phyloP scores from a whole-genome alignment of 768 basidiomycete species.

The Tylopilus plumbeoviolaceoides region DNA sequence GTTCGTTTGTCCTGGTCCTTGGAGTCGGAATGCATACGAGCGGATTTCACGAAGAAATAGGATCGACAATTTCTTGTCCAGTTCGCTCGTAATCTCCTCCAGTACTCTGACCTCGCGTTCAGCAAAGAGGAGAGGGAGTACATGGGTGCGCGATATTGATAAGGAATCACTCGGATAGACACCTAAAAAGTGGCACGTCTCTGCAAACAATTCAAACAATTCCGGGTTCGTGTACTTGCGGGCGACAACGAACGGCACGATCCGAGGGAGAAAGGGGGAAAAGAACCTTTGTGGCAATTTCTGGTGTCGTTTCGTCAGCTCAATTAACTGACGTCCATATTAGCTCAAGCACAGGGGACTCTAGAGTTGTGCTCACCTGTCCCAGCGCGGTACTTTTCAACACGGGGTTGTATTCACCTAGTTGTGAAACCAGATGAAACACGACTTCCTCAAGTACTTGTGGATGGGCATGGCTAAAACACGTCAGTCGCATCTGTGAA shows the following conservation, averaged over 20 bases:
- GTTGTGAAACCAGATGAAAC: no score
- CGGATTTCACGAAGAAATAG: conserved; percentile 64
- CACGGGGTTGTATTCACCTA: no score
- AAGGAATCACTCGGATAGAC: conserved; percentile 59
- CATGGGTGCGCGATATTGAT: conserved; percentile 54
- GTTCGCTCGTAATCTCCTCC: conserved; percentile 52
- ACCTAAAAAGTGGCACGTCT: conserved; percentile 67
- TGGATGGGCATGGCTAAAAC: conserved; percentile 44
- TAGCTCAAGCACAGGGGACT: no score
- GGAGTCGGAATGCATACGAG: conserved; percentile 61
- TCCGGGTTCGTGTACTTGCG: conserved; percentile 55
- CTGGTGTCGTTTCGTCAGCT: no score
- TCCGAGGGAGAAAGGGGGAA: no score
- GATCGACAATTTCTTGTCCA: conserved; percentile 41
- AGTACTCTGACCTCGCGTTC: no score
- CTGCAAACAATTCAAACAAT: conserved; percentile 53
- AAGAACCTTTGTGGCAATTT: no score
- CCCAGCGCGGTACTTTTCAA: no score
- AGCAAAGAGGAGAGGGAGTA: conserved; percentile 68
- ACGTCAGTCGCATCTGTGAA: conserved; percentile 3
- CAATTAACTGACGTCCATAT: no score
- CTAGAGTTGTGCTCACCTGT: no score
- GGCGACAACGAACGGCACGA: conserved; percentile 62
- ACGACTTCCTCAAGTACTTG: no score
- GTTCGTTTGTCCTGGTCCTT: conserved; percentile 50